Evolutionary conservation across 1,284 basidiomycete species (phyloP).

Genomic region (Chondrostereum purpureum): DNA sequence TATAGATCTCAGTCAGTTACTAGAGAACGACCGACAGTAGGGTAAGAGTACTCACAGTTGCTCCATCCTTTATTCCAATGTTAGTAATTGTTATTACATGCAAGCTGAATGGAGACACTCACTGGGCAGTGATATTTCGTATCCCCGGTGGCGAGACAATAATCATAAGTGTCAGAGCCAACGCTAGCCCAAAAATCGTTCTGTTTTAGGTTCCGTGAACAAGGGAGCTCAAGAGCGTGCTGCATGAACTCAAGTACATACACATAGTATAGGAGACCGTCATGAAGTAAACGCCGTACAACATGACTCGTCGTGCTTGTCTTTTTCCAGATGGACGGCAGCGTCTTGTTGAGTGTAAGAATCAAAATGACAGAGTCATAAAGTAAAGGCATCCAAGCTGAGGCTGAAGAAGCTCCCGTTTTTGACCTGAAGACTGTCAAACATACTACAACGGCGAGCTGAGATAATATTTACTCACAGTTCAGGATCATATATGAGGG

Average conservation of each 20-base stretch:
- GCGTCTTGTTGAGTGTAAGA: constrained; percentile 39
- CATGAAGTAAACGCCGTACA: constrained; percentile 40
- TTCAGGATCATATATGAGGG: constrained; percentile 42
- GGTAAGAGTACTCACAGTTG: constrained; percentile 33
- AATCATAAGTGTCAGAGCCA: constrained; percentile 42
- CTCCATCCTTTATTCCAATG: constrained; percentile 29
- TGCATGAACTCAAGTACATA: constrained; percentile 15
- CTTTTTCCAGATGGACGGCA: constrained; percentile 31
- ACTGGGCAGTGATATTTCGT: constrained; percentile 42
- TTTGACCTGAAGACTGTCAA: constrained; percentile 14
- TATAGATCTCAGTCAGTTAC: background rate
- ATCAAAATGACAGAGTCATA: constrained; percentile 48
- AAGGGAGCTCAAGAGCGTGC: background rate
- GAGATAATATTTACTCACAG: constrained; percentile 22
- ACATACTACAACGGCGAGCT: too few relatives aligned
- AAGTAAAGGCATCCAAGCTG: constrained; percentile 49
- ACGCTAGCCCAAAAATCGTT: constrained; percentile 29
- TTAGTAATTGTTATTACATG: background rate
- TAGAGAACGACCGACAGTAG: background rate
- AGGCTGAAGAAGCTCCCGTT: constrained; percentile 33
- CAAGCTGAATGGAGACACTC: constrained; percentile 15
- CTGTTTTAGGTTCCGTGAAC: background rate
- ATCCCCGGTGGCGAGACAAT: constrained; percentile 26
- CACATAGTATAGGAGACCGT: constrained; percentile 50
- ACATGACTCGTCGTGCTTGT: constrained; percentile 37